phyloP scores from a whole-genome alignment of 805 yeast genomes.

The Saturnispora gosingensis region DNA sequence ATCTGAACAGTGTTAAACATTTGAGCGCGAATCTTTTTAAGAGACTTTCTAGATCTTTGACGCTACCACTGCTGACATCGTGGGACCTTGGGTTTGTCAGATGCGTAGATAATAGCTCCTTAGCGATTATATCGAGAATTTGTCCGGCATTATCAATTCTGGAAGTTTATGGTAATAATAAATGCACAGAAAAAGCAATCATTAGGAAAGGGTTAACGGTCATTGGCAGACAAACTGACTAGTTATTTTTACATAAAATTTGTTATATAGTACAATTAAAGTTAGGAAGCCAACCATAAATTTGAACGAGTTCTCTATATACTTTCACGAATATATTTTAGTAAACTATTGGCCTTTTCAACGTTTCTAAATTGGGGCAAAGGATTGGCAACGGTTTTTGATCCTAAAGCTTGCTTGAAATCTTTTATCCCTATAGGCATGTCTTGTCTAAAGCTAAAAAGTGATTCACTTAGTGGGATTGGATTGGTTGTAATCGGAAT shows the following conservation, averaged over 20 bases:
- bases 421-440: constrained; percentile 1
- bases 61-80: constrained; percentile 52
- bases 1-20: constrained; percentile 61
- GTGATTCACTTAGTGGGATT: constrained; percentile 6
- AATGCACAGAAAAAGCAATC: constrained; percentile 48
- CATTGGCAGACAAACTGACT: constrained; percentile 69
- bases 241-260: constrained; percentile 10
- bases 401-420: constrained; percentile 8
- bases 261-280: background rate
- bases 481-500: constrained; percentile 37
- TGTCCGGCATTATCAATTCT: constrained; percentile 57
- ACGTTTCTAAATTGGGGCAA: constrained; percentile 56
- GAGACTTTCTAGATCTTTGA: constrained; percentile 33
- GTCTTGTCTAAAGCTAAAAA: background rate
- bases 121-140: constrained; percentile 46
- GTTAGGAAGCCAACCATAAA: background rate
- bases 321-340: constrained; percentile 31
- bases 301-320: constrained; percentile 2
- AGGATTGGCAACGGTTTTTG: constrained; percentile 18
- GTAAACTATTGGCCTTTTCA: constrained; percentile 47
- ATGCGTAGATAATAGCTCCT: constrained; percentile 56
- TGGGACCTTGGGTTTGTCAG: constrained; percentile 77
- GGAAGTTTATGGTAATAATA: constrained; percentile 75
- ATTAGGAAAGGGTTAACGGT: constrained; percentile 47
- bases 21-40: constrained; percentile 44